Evolutionary conservation across 2,329 filamentous ascomycete species (phyloP).

Genomic region (Cytospora schulzeri): DNA sequence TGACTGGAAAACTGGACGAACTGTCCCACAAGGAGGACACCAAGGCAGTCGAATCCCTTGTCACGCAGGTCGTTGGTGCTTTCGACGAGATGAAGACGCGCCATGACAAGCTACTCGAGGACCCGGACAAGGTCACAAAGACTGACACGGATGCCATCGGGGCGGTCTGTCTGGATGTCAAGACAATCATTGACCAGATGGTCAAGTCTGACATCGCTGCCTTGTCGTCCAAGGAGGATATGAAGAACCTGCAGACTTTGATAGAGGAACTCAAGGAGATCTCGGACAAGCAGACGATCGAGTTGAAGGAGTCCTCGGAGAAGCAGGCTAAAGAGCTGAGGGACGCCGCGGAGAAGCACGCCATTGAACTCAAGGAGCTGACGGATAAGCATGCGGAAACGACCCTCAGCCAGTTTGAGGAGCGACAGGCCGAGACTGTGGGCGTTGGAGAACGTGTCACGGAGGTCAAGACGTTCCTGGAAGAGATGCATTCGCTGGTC

Average conservation of each 20-base stretch:
- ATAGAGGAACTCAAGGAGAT: conserved; percentile 67
- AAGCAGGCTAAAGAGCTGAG: conserved; percentile 24
- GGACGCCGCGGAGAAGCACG: conserved; percentile 51
- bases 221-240: conserved; percentile 75
- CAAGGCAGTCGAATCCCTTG: conserved; percentile 72
- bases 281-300: conserved; percentile 66
- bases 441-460: conserved; percentile 76
- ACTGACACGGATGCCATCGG: conserved; percentile 81
- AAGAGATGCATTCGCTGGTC: conserved; percentile 76
- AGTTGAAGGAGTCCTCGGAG: conserved; percentile 18
- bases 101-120: conserved; percentile 55
- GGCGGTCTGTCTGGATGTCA: conserved; percentile 81
- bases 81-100: conserved; percentile 74
- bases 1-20: conserved; percentile 69
- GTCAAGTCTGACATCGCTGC: conserved; percentile 69
- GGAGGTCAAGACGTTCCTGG: conserved; percentile 76
- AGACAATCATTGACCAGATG: conserved; percentile 74
- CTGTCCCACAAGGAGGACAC: conserved; percentile 79
- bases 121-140: conserved; percentile 72
- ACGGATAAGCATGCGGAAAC: conserved; percentile 69
- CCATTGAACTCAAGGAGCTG: conserved; percentile 67
- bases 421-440: conserved; percentile 81
- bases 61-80: conserved; percentile 73
- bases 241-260: conserved; percentile 70
- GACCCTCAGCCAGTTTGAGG: conserved; percentile 77